phyloP scores from a whole-genome alignment of 2,329 filamentous ascomycete species.

The Diaporthe velutina region DNA sequence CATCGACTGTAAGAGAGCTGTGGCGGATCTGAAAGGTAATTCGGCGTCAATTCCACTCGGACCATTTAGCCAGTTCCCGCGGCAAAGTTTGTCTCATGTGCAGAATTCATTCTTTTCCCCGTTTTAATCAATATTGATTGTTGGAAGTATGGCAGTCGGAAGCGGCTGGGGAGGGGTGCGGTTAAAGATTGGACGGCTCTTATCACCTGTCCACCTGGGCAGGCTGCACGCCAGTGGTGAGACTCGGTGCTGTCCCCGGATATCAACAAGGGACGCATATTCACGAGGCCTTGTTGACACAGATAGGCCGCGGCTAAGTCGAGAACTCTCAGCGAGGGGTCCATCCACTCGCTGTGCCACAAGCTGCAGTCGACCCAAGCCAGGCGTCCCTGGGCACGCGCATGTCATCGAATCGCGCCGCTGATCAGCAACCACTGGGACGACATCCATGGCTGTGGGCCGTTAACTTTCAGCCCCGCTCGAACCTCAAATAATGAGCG shows the following conservation, averaged over 20 bases:
- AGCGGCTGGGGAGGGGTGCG: background rate
- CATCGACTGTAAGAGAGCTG: background rate
- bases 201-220: background rate
- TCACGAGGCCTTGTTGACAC: background rate
- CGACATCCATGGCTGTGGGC: slow-evolving; percentile 19
- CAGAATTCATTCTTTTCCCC: background rate
- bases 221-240: background rate
- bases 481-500: slow-evolving; percentile 13
- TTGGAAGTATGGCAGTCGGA: background rate
- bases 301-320: background rate
- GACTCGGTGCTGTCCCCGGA: background rate
- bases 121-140: slow-evolving; percentile 5
- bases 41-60: background rate
- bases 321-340: background rate
- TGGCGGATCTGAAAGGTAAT: background rate
- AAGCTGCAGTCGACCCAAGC: background rate
- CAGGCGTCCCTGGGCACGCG: background rate
- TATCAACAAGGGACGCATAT: background rate
- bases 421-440: slow-evolving; percentile 21
- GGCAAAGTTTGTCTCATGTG: slow-evolving; percentile 5
- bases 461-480: slow-evolving; percentile 23
- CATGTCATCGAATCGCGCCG: slow-evolving; percentile 27
- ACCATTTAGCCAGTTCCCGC: background rate
- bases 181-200: background rate
- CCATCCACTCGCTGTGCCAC: background rate